Conservation (phyloP, 768 basidiomycete species). For the Boletus rubropictus region DNA sequence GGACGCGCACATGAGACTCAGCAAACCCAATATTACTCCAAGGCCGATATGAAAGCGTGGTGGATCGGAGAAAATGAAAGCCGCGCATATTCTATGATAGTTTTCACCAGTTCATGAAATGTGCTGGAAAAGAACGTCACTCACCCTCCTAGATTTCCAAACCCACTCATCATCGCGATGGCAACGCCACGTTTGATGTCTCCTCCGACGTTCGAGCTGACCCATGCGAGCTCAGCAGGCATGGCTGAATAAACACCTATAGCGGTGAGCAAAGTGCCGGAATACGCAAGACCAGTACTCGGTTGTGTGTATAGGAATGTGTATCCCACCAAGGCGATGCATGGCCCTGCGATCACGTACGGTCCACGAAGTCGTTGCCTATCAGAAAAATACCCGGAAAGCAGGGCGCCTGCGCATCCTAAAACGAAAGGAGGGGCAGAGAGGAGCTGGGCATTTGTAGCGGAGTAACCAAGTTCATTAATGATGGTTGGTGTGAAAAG, state of each 20-base stretch:
- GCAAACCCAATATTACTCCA: conserved; percentile 21
- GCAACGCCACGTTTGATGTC: conserved; percentile 45
- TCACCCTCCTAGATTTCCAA: conserved; percentile 53
- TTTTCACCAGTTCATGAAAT: neutral
- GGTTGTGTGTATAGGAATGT: conserved; percentile 37
- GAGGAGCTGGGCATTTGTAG: conserved; percentile 43
- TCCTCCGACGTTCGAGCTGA: conserved; percentile 48
- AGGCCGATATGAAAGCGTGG: conserved; percentile 35
- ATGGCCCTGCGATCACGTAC: conserved; percentile 37
- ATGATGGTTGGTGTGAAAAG: conserved; percentile 19
- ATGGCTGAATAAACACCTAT: conserved; percentile 46
- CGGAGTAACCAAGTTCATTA: conserved; percentile 42
- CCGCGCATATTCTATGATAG: conserved; percentile 32
- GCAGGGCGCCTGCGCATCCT: conserved; percentile 37
- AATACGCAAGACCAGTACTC: conserved; percentile 27
- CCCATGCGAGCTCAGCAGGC: conserved; percentile 45
- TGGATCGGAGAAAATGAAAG: conserved; percentile 37
- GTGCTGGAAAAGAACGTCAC: conserved; percentile 15
- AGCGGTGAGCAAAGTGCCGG: conserved; percentile 43
- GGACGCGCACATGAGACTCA: conserved; percentile 20
- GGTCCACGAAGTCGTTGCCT: conserved; percentile 40
- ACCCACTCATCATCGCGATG: conserved; percentile 46
- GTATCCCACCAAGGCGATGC: conserved; percentile 43
- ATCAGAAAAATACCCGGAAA: conserved; percentile 38
- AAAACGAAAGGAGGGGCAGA: conserved; percentile 43